These are phyloP conservation scores for Bipolaris zeicola DNA, from an alignment of 2,329 filamentous ascomycete genomes.

Conservation along the genomic window DNA sequence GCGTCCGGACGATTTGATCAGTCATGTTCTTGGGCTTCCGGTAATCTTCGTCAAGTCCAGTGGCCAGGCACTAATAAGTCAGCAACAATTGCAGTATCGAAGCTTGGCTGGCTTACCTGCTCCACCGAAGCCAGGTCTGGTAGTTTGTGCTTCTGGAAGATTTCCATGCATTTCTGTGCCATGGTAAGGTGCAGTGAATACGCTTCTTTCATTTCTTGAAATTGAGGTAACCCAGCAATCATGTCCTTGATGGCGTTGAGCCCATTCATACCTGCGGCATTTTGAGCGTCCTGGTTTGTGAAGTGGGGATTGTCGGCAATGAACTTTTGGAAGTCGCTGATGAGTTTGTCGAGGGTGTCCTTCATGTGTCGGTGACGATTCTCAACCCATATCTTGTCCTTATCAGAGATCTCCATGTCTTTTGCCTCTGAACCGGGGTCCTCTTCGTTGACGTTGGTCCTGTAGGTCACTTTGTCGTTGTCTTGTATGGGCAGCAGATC, in stretches of 20 bases:
- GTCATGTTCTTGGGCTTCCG: conserved; percentile 88
- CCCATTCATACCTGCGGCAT: conserved; percentile 77
- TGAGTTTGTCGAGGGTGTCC: conserved; percentile 91
- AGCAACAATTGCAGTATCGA: not conserved
- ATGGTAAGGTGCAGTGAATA: conserved; percentile 95
- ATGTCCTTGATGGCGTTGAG: conserved; percentile 96
- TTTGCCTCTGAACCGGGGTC: conserved; percentile 74
- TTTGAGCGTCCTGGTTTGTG: conserved; percentile 71
- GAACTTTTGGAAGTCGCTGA: conserved; percentile 91
- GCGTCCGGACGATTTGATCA: conserved; percentile 81
- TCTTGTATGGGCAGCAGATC: conserved; percentile 89
- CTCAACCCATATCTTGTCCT: conserved; percentile 93
- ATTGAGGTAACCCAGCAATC: conserved; percentile 91
- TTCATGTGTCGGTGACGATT: conserved; percentile 98
- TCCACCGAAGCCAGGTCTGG: conserved; percentile 86
- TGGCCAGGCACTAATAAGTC: conserved; percentile 70
- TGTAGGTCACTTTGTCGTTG: conserved; percentile 84
- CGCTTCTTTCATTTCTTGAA: conserved; percentile 92
- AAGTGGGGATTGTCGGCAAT: conserved; percentile 91
- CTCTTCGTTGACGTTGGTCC: conserved; percentile 78
- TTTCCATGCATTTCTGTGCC: conserved; percentile 96
- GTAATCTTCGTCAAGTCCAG: conserved; percentile 89
- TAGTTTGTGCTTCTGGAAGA: conserved; percentile 83
- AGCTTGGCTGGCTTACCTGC: conserved; percentile 59
- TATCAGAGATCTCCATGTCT: conserved; percentile 88